Evolutionary conservation across 805 yeast species (phyloP).

Genomic region (Nakazawaea peltata): DNA sequence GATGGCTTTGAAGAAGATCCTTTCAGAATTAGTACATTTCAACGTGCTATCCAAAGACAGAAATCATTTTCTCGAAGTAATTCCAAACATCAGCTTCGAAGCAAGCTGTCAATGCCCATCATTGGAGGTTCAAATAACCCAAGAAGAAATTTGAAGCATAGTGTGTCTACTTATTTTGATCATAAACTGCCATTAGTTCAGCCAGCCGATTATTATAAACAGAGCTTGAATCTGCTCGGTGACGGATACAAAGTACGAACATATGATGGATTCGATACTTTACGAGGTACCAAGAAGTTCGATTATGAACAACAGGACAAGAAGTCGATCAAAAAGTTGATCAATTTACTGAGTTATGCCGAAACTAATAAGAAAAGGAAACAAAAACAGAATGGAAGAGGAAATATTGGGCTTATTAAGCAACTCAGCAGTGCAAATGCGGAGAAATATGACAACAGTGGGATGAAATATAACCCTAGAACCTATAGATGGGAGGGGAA

Average conservation of each 20-base stretch:
- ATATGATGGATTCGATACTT: constrained; percentile 13
- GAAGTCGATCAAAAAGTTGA: constrained; percentile 11
- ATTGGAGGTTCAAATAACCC: neutral
- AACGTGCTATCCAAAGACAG: neutral
- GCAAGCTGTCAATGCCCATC: constrained; percentile 7
- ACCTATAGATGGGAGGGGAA: constrained; percentile 58
- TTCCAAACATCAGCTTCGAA: neutral
- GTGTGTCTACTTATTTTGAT: constrained; percentile 8
- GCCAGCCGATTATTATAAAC: neutral
- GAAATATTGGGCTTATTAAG: constrained; percentile 10
- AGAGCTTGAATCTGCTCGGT: neutral
- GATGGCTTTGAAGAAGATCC: constrained; percentile 7
- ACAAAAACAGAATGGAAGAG: constrained; percentile 1
- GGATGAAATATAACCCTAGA: constrained; percentile 47
- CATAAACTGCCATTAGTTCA: neutral
- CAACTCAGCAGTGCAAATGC: constrained; percentile 6
- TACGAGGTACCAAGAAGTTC: no score
- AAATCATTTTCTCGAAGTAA: neutral
- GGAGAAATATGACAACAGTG: constrained; percentile 17
- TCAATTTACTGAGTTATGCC: constrained; percentile 12
- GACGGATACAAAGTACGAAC: neutral
- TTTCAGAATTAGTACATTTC: neutral
- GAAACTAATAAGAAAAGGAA: constrained; percentile 6
- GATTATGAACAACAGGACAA: constrained; percentile 10
- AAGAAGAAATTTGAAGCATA: constrained; percentile 5